Evolutionary conservation across 2,329 filamentous ascomycete genomes (phyloP).

Genomic region (Xylaria sp.): DNA sequence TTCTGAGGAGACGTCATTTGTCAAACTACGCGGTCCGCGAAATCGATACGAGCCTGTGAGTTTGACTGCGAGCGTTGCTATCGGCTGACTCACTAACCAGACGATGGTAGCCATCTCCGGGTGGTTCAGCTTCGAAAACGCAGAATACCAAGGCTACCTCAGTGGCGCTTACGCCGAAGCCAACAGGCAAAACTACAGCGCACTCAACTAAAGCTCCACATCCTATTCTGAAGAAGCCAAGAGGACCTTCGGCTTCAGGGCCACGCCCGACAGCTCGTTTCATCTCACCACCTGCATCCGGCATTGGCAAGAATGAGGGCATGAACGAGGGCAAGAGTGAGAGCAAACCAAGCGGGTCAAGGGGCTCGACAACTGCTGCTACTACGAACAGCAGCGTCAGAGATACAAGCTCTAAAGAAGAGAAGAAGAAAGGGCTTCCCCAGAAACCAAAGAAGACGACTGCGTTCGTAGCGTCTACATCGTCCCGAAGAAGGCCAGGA

Average conservation of each 20-base stretch:
- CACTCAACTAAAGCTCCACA: slow-evolving; percentile 46
- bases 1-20: slow-evolving; percentile 52
- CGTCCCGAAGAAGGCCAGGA: slow-evolving; percentile 42
- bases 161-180: slow-evolving; percentile 21
- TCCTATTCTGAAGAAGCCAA: slow-evolving; percentile 56
- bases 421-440: slow-evolving; percentile 21
- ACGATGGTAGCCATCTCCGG: slow-evolving; percentile 24
- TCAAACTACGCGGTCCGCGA: slow-evolving; percentile 49
- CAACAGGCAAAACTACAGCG: slow-evolving; percentile 27
- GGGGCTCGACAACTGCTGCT: slow-evolving; percentile 38
- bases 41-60: slow-evolving; percentile 52
- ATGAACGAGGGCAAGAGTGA: too few species aligned
- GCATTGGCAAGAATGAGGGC: slow-evolving; percentile 36
- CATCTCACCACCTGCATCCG: slow-evolving; percentile 48
- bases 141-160: slow-evolving; percentile 11
- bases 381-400: slow-evolving; percentile 27
- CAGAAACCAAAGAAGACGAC: slow-evolving; percentile 30
- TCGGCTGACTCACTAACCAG: slow-evolving; percentile 15
- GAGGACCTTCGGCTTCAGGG: slow-evolving; percentile 48
- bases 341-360: slow-evolving; percentile 31
- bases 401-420: slow-evolving; percentile 24
- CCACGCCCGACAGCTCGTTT: slow-evolving; percentile 58
- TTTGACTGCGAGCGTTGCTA: slow-evolving; percentile 6
- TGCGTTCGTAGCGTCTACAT: slow-evolving; percentile 41
- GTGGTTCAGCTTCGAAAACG: slow-evolving; percentile 18